Conservation (phyloP, 768 basidiomycete species). For the Cystofilobasidium capitatum region DNA sequence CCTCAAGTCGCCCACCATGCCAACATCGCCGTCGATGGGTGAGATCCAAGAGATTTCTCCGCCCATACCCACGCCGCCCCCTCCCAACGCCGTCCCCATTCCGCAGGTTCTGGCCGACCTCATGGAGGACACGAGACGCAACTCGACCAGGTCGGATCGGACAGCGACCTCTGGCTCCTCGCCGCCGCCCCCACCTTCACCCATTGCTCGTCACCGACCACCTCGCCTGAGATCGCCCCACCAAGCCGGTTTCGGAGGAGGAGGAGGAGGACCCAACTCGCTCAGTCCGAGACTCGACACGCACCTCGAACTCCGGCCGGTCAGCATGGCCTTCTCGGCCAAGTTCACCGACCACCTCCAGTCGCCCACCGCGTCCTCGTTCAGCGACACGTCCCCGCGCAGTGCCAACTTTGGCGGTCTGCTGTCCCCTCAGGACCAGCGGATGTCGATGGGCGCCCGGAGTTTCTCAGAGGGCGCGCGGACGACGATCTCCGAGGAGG, state of each 20-base stretch:
- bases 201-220: background rate
- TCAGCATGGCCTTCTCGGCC: background rate
- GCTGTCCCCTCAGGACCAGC: too few species aligned
- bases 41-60: background rate
- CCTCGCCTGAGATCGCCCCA: background rate
- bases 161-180: background rate
- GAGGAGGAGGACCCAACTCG: too few species aligned
- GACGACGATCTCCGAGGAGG: background rate
- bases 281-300: background rate
- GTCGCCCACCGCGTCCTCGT: background rate
- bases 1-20: background rate
- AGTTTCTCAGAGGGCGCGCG: background rate
- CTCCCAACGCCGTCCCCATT: background rate
- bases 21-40: background rate
- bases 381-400: background rate
- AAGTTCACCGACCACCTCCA: slow-evolving; percentile 6
- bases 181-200: background rate
- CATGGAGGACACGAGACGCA: background rate
- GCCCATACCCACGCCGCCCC: background rate
- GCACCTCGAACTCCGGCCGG: slow-evolving; percentile 1
- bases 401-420: background rate
- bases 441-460: background rate
- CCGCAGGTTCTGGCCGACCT: background rate
- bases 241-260: too few species aligned
- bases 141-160: background rate